phyloP scores from a whole-genome alignment of 2,329 filamentous ascomycete genomes.

The Simplicillium aogashimaense region DNA sequence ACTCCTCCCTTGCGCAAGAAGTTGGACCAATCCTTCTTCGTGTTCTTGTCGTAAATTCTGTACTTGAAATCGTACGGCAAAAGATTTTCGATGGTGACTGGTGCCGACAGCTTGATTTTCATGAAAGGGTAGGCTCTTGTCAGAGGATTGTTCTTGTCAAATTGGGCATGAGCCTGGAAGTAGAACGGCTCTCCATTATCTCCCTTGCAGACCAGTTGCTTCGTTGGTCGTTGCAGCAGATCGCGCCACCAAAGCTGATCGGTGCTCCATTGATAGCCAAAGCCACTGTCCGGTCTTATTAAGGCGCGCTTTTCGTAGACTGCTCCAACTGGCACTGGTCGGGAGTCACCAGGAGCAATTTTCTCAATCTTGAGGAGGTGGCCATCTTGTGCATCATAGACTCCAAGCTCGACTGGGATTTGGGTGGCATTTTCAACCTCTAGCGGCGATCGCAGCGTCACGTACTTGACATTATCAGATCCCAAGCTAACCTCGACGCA shows the following conservation, averaged over 20 bases:
- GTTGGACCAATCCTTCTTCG: slow-evolving; percentile 97
- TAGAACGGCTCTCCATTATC: slow-evolving; percentile 88
- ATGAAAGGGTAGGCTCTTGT: slow-evolving; percentile 87
- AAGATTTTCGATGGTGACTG: slow-evolving; percentile 88
- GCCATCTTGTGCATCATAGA: slow-evolving; percentile 79
- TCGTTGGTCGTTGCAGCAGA: slow-evolving; percentile 71
- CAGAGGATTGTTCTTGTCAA: slow-evolving; percentile 73
- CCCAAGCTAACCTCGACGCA: slow-evolving; percentile 87
- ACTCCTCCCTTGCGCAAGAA: slow-evolving; percentile 94
- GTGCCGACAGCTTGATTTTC: slow-evolving; percentile 83
- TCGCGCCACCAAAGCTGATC: slow-evolving; percentile 92
- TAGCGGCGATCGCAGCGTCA: slow-evolving; percentile 86
- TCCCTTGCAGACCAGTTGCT: slow-evolving; percentile 79
- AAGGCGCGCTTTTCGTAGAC: slow-evolving; percentile 83
- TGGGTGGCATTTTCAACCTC: slow-evolving; percentile 94
- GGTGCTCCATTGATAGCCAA: slow-evolving; percentile 90
- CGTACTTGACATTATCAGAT: slow-evolving; percentile 95
- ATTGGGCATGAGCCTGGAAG: slow-evolving; percentile 87
- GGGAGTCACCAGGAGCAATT: slow-evolving; percentile 81
- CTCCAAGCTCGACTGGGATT: slow-evolving; percentile 86
- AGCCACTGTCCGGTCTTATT: slow-evolving; percentile 85
- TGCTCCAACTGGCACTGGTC: slow-evolving; percentile 85
- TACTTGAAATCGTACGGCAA: slow-evolving; percentile 99
- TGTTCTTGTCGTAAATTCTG: slow-evolving; percentile 96
- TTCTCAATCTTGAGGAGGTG: slow-evolving; percentile 97